Evolutionary conservation across 805 yeast genomes (phyloP), one percentile per base, ranked within the genome.

Genomic region (Saturnispora zaruensis): DNA sequence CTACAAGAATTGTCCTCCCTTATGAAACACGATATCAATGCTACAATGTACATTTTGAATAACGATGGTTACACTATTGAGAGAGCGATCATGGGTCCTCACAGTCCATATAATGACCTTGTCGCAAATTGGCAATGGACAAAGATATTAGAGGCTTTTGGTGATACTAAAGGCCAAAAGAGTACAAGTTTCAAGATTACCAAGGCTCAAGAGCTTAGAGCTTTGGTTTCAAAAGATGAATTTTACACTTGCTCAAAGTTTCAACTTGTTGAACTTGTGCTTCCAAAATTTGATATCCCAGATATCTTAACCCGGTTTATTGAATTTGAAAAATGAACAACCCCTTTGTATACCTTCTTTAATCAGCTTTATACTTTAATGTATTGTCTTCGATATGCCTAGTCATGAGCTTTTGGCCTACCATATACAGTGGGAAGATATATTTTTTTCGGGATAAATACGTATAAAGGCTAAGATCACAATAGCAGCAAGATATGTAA

Each of bases 261-360:
- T 32, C 73, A 78, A 58, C 65, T 84, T 49, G 70, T 78, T 16
- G 93, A 84, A 63, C 75, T 84, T 33, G 66, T 75, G 34, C 64
- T 84, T 62, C 83, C 76, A 44, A 71, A 67, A 58, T 66, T 75
- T 60, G 90, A 84, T 62, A 77, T 78, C 56, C 88, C 90, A 9
- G 71, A 36, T 20, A 50, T 47, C 13, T 38, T 53, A 2, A 28
- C 20, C 7, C 23, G n/a, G 24, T 41, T 46, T 6, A 24, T 16
- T 45, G 6, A 21, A 16, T 20, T 16, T 7, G 16, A 24, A n/a
- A 8, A 23, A 6, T 16, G 6, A 11, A 13, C 13, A 3, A 20
- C 8, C 1, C 24, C 8, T 20, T 28, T 30, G 7, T 43, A 20
- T 43, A 30, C n/a, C 24, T 18, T 36, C 24, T 18, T 16, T 20